These are phyloP conservation scores for Acanthamoeba pearcei DNA, from an alignment of 208 protist species.

Conservation along the genomic window DNA sequence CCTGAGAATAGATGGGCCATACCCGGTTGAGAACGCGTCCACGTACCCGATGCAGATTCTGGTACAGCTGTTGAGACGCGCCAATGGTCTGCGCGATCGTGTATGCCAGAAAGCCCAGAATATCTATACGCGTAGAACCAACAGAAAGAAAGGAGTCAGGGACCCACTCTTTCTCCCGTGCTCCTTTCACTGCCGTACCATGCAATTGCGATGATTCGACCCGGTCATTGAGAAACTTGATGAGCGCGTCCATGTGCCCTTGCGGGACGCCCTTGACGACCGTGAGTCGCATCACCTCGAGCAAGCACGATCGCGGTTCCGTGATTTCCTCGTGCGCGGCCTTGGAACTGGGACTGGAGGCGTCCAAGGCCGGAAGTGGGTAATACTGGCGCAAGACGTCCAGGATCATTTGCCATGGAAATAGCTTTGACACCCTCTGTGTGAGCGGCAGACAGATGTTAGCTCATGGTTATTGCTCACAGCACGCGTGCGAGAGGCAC, in stretches of 20 bases:
- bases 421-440: constrained; percentile 43
- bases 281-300: constrained; percentile 51
- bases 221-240: constrained; percentile 38
- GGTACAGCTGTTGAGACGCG: constrained; percentile 19
- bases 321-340: constrained; percentile 12
- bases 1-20: too few species aligned
- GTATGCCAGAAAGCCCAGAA: constrained; percentile 36
- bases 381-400: constrained; percentile 53
- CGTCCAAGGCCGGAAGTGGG: neutral
- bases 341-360: neutral
- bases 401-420: constrained; percentile 9
- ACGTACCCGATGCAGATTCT: constrained; percentile 11
- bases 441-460: too few species aligned
- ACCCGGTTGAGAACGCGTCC: neutral
- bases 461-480: too few species aligned
- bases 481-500: neutral
- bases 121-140: neutral
- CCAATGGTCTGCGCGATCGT: neutral
- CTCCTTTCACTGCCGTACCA: neutral
- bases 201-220: constrained; percentile 8
- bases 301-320: constrained; percentile 10
- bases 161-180: neutral
- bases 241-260: constrained; percentile 34
- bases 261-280: constrained; percentile 4
- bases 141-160: neutral